phyloP scores from a whole-genome alignment of 345 rosid species.

The Eucalyptus lansdowneana region DNA sequence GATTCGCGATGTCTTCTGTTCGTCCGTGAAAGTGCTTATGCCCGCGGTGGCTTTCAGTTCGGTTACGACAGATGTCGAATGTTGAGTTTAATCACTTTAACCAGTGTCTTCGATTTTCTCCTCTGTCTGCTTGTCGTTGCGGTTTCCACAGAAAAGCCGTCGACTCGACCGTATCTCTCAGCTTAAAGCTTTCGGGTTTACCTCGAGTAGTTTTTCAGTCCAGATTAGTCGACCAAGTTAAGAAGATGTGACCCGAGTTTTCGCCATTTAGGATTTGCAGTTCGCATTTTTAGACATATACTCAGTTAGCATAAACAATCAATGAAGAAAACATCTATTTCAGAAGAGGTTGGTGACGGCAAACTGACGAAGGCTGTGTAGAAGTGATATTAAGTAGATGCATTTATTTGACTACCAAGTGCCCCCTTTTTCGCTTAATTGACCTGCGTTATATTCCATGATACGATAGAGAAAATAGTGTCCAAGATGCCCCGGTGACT shows the following conservation, averaged over 20 bases:
- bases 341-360: not conserved
- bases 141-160: not conserved
- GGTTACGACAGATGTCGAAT: not conserved
- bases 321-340: not conserved
- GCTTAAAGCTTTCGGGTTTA: not conserved
- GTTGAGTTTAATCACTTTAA: not conserved
- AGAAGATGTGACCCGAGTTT: not conserved
- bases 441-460: not conserved
- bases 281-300: not conserved
- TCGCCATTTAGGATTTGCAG: not conserved
- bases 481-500: not conserved
- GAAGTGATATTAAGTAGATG: not conserved
- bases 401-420: not conserved
- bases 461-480: not conserved
- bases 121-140: not conserved
- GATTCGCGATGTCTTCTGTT: not conserved
- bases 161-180: not conserved
- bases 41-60: not conserved
- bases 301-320: not conserved
- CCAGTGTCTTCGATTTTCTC: not conserved
- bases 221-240: not conserved
- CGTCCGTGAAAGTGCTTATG: not conserved
- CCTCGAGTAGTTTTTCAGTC: not conserved
- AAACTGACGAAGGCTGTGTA: not conserved
- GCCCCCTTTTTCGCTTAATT: not conserved